Conservation (phyloP, 306 rosid genomes). For the Malus fusca region DNA sequence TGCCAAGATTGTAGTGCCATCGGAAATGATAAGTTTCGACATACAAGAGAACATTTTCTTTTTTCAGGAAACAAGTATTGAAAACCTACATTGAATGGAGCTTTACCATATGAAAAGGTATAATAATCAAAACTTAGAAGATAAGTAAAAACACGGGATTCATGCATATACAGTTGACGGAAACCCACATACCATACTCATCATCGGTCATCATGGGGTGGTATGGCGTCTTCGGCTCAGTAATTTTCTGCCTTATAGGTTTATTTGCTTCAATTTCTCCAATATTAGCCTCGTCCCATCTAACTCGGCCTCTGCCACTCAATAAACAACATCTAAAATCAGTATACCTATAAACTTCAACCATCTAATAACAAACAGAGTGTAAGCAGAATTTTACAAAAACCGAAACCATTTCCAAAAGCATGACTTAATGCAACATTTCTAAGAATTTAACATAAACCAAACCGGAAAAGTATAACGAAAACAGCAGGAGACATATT, state of each 20-base stretch:
- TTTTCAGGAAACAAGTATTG: neutral
- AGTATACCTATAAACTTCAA: neutral
- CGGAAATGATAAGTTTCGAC: neutral
- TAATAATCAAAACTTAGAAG: neutral
- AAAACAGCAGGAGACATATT: neutral
- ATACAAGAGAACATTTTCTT: neutral
- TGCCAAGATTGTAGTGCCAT: conserved; percentile 13
- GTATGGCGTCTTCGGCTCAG: conserved; percentile 98
- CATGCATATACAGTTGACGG: neutral
- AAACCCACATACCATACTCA: conserved; percentile 53
- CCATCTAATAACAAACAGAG: neutral
- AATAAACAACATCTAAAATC: conserved; percentile 5
- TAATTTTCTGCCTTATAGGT: conserved; percentile 97
- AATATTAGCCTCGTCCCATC: conserved; percentile 86
- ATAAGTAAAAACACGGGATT: neutral
- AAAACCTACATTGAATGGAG: neutral
- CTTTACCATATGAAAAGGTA: neutral
- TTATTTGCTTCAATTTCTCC: conserved; percentile 92
- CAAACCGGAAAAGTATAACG: neutral
- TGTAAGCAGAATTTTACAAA: neutral
- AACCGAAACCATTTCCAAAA: neutral
- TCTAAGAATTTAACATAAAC: neutral
- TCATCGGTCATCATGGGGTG: conserved; percentile 92
- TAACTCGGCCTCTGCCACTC: conserved; percentile 55
- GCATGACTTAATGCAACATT: neutral